Base-by-base conservation (phyloP, 176 grass and related monocot genomes). In the Stipa capillata region DNA sequence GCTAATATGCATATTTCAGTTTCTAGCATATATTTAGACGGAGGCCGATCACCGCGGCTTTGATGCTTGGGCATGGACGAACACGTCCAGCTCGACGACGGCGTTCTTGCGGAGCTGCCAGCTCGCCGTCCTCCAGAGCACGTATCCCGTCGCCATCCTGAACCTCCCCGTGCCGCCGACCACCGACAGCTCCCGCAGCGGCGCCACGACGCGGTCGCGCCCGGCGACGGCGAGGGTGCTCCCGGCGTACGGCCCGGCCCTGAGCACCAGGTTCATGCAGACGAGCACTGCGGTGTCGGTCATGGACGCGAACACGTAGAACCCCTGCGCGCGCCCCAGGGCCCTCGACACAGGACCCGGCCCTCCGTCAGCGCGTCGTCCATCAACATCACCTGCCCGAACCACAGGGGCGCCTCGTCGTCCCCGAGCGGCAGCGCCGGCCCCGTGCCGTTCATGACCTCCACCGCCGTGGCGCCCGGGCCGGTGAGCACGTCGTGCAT, bases 81-180 rank as follows among this genome's bases (percentile, higher is more conserved):
- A 44, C 23, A 69, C 65, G 65, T 69, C 65, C 23, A 69, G 16
- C 21, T 44, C 65, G 2, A 69, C 39, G 39, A 69, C 65, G 40
- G 65, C 65, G 14, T 69, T 69, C 5, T 28, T 28, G 6, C 7
- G 39, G 2, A 12, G 8, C 16, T 32, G 5, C 81, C 69, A 74
- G 47, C 70, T 83, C 2, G 45, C 7, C 25, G 71, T 83, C 49
- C n/a, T 83, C 71, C 45, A 76, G 18, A 83, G 81, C 25, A 55
- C 60, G 71, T 83, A 83, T 0, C 71, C 81, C 0, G 23, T 33
- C 5, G 81, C 59, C 81, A 83, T 83, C 17, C 81, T 13, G 47
- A 83, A 83, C 18, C 4, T 12, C 17, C 70, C 81, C 4, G 81
- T 65, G 58, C 69, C 80, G 55, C 80, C 80, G 2, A 74, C 80